phyloP scores from a whole-genome alignment of 495 filamentous ascomycete genomes.

The Aspergillus diversus region DNA sequence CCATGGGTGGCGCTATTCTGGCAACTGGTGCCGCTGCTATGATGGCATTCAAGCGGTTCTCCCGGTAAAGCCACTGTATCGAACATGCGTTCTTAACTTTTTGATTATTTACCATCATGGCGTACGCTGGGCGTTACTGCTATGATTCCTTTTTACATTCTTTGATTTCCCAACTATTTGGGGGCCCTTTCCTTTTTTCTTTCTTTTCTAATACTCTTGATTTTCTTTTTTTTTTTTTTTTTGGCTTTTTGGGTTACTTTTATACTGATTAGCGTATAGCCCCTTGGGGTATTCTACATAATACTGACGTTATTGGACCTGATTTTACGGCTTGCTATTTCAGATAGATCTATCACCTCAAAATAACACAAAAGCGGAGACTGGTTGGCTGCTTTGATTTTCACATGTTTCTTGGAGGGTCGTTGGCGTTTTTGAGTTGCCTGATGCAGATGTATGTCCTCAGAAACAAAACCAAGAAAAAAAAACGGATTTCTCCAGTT shows the following conservation, averaged over 20 bases:
- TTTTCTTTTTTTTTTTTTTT: slow-evolving; percentile 16
- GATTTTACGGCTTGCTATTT: slow-evolving; percentile 3
- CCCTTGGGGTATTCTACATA: neutral
- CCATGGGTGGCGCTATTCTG: slow-evolving; percentile 50
- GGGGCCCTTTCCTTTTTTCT: slow-evolving; percentile 1
- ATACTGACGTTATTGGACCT: slow-evolving; percentile 6
- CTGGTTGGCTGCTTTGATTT: neutral
- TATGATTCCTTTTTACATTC: neutral
- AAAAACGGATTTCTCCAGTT: neutral
- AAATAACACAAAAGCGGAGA: neutral
- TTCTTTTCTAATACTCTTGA: slow-evolving; percentile 1
- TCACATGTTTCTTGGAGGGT: no score
- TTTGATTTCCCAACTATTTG: neutral
- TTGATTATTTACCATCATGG: slow-evolving; percentile 18
- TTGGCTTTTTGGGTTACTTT: slow-evolving; percentile 8
- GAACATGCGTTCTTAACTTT: slow-evolving; percentile 5
- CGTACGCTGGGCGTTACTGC: slow-evolving; percentile 25
- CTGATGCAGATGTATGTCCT: neutral
- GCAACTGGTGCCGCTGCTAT: slow-evolving; percentile 45
- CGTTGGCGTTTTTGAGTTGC: neutral
- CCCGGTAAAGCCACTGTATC: slow-evolving; percentile 30
- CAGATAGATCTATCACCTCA: neutral
- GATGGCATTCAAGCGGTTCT: slow-evolving; percentile 49
- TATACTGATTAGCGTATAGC: slow-evolving; percentile 3
- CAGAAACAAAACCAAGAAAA: no score